These are phyloP conservation scores for Dendrobium nobile DNA, from an alignment of 106 monocot species.

Conservation along the genomic window DNA sequence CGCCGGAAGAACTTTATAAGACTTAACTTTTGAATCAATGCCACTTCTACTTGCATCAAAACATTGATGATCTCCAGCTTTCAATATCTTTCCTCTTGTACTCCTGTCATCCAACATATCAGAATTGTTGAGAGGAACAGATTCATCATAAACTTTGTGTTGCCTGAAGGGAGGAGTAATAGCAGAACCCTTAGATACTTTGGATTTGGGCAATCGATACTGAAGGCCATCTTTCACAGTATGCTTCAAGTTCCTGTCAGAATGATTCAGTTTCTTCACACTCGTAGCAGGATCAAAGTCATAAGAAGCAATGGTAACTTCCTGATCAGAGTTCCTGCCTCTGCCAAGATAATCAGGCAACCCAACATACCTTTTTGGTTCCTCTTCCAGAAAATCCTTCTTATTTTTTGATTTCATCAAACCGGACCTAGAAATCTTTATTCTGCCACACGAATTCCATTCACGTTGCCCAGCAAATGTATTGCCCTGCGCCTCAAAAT, in stretches of 20 bases:
- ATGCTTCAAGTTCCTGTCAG: conserved; percentile 23
- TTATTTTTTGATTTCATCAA: conserved; percentile 34
- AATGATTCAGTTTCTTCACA: conserved; percentile 22
- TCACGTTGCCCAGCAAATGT: conserved; percentile 2
- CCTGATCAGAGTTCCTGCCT: conserved; percentile 25
- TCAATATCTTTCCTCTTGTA: conserved; percentile 26
- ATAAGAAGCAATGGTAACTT: conserved; percentile 43
- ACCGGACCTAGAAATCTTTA: neutral
- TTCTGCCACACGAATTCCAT: neutral
- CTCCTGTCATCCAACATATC: conserved; percentile 20
- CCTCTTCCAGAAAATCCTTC: conserved; percentile 21
- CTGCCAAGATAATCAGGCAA: conserved; percentile 8
- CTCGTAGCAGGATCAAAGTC: conserved; percentile 22
- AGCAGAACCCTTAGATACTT: conserved; percentile 20
- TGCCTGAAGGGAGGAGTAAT: neutral
- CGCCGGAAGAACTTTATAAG: neutral
- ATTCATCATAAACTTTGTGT: conserved; percentile 12
- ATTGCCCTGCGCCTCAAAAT: conserved; percentile 17
- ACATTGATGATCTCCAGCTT: conserved; percentile 9
- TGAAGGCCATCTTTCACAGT: conserved; percentile 9
- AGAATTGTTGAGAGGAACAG: neutral
- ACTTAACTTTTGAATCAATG: neutral
- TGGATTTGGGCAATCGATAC: neutral
- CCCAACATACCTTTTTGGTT: conserved; percentile 3
- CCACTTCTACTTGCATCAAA: neutral